Evolutionary conservation across 2,329 filamentous ascomycete genomes (phyloP), one percentile per base, ranked within the genome.

Genomic region (Periconia sp.): DNA sequence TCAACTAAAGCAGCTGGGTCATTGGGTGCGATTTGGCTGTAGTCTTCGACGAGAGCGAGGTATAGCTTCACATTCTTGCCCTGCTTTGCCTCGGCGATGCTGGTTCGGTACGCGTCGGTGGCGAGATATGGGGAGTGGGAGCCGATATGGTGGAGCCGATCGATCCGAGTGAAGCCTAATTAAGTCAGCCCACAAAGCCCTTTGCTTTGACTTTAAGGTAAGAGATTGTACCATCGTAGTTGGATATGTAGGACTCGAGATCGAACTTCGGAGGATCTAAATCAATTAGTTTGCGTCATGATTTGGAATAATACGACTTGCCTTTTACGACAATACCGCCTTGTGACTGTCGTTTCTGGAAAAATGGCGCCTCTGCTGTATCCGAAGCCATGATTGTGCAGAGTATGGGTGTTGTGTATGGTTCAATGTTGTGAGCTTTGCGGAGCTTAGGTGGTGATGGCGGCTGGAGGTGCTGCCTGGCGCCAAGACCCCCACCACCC

Each of bases 201-300:
- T 42, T 27, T 19, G 9, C 23, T 18, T 49, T 6, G 54, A 45
- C 23, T 3, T 8, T 2, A 6, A 9, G 19, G 14, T 10, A 31
- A 9, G n/a, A 17, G 10, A 49, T 6, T 77, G 44, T 76, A 92
- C 92, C 91, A 70, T 80, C 82, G 75, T 97, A 99, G 70, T 97
- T 96, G 61, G 88, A 82, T 47, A 96, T 89, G 74, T 97, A 97
- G 37, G 89, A 85, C 56, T 97, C 91, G 41, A 99, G 83, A 66
- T 97, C 94, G 63, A 97, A 88, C 70, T 93, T 96, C 10, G 93
- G 92, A 7, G 84, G 76, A 45, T 91, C 90, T 93, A 54, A 15
- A 30, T 20, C 41, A 40, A 52, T 73, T 53, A 69, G 66, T 52
- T n/a, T 31, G 48, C 31, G 14, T 19, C 10, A 41, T 8, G 27